Base-by-base conservation (phyloP, 2,329 filamentous ascomycete species). In the Cercospora sp. region DNA sequence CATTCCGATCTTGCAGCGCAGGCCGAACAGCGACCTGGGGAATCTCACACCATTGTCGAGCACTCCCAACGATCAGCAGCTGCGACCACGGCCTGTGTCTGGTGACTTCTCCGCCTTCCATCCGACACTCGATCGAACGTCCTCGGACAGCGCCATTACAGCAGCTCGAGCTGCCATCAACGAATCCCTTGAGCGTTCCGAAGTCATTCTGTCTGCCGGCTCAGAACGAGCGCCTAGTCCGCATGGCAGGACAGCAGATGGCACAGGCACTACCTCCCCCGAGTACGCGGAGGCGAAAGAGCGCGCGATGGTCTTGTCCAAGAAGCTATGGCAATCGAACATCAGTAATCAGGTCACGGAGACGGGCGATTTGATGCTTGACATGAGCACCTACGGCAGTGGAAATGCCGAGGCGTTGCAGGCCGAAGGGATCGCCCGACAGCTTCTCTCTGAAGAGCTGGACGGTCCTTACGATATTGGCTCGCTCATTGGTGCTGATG, bases 401-500 rank as follows among this genome's bases (percentile, higher is more conserved):
- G 96, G 90, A 75, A 94, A 98, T 73, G 93, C 97, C 74, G 94
- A 98, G 73, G 91, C 94, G 5, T 85, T 98, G 64, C 89, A 92
- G 58, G 94, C 95, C 18, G 95, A 99, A 79, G 89, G 97, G n/a
- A 86, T 98, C 69, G 95, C 95, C 5, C 88, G 95, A 23, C 95
- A 94, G 78, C 93, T 99, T 61, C 86, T 99, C 12, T 90, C 93
- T 0, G 93, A 99, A 77, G 94, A 98, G 80, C 82, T 98, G 13
- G 92, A 97, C 75, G 95, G 94, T 23, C 93, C 94, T 77, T 97
- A 97, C 79, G 95, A 99, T 77, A 97, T 99, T 74, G 95, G 95
- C 5, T 91, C 94, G 1, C 85, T 99, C 31, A 97, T 99, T 74
- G 95, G 94, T 12, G 94, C 95, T 55, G 95, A 99, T 77, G 93